Evolutionary conservation across 1,139 yeast species (phyloP).

Genomic region (Candida sanyaensis): DNA sequence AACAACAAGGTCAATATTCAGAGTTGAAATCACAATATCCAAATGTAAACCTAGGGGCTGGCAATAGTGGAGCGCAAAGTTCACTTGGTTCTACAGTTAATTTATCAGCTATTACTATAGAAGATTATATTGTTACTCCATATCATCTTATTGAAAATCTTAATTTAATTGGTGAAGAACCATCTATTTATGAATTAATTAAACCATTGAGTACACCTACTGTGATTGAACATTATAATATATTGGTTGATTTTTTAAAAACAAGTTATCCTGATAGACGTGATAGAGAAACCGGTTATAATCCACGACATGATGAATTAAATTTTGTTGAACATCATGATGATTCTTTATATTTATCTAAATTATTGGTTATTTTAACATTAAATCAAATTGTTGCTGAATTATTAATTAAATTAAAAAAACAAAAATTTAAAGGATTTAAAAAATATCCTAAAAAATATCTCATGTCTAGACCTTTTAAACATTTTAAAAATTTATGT

Average conservation of each 20-base stretch:
- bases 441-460: conserved; percentile 19
- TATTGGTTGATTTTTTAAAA: conserved; percentile 27
- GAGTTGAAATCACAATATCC: neutral
- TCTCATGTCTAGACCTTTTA: conserved; percentile 21
- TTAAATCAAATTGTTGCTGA: conserved; percentile 33
- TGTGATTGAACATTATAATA: conserved; percentile 23
- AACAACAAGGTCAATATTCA: neutral
- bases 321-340: conserved; percentile 25
- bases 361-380: conserved; percentile 29
- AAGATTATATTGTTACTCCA: conserved; percentile 19
- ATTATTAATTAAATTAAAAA: conserved; percentile 31
- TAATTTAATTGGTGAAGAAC: conserved; percentile 23
- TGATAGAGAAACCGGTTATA: conserved; percentile 5
- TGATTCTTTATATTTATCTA: conserved; percentile 35
- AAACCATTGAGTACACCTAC: conserved; percentile 34
- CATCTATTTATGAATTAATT: conserved; percentile 22
- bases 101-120: conserved; percentile 3
- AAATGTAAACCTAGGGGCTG: neutral
- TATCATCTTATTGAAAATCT: conserved; percentile 24
- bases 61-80: neutral
- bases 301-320: conserved; percentile 21
- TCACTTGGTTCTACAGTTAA: neutral
- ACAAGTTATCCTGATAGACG: conserved; percentile 19
- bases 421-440: conserved; percentile 24
- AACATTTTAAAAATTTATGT: conserved; percentile 27